Evolutionary conservation across 2,329 filamentous ascomycete species (phyloP).

Genomic region (Fusarium dimerum): DNA sequence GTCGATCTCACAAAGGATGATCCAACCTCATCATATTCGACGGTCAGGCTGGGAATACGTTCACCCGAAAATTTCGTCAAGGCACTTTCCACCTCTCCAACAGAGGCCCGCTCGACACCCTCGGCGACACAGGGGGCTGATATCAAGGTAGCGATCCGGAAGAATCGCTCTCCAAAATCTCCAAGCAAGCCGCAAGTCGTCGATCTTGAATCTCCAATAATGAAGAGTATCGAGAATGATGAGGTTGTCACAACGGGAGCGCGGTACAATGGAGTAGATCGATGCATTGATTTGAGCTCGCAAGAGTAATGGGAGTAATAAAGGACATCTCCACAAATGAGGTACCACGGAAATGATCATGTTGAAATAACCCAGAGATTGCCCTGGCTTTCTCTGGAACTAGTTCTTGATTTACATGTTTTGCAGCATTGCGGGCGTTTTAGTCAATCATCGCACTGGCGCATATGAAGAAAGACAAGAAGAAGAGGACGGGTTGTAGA

Average conservation of each 20-base stretch:
- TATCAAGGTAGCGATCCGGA: background rate
- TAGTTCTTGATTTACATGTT: background rate
- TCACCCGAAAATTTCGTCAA: constrained; percentile 17
- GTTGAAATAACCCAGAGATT: too few species aligned
- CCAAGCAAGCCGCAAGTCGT: constrained; percentile 1
- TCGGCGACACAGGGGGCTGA: background rate
- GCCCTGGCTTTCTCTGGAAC: too few species aligned
- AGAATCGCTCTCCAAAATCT: background rate
- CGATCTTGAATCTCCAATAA: constrained; percentile 8
- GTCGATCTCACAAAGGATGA: constrained; percentile 13
- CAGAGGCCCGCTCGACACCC: background rate
- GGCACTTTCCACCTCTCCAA: constrained; percentile 14
- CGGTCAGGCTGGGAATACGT: background rate
- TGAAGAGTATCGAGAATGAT: constrained; percentile 23
- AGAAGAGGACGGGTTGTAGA: background rate
- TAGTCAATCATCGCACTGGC: constrained; percentile 1
- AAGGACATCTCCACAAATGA: background rate
- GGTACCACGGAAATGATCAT: too few species aligned
- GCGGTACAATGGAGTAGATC: constrained; percentile 37
- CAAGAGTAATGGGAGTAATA: constrained; percentile 1
- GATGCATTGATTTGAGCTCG: constrained; percentile 19
- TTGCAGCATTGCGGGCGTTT: constrained; percentile 3
- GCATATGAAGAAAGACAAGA: constrained; percentile 1
- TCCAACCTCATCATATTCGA: background rate
- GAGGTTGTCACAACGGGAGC: constrained; percentile 9